phyloP scores from a whole-genome alignment of 208 protist species.

The Naegleria fowleri region DNA sequence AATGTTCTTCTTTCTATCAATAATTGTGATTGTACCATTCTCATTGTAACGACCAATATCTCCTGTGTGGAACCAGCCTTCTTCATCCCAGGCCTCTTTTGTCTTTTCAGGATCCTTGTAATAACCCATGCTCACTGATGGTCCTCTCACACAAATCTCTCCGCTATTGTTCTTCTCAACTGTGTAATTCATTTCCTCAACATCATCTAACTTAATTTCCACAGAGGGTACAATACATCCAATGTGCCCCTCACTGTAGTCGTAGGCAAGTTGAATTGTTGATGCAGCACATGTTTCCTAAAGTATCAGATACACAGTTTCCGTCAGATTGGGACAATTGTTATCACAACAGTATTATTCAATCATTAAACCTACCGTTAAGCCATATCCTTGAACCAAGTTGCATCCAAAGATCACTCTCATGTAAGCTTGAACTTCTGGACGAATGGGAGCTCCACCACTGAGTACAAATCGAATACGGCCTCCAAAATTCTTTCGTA shows the following conservation, averaged over 20 bases:
- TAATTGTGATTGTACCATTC: constrained; percentile 60
- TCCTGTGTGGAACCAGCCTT: constrained; percentile 72
- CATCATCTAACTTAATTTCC: constrained; percentile 61
- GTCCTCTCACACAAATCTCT: constrained; percentile 58
- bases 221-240: constrained; percentile 25
- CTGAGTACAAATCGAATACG: constrained; percentile 21
- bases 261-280: not conserved
- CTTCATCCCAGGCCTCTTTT: constrained; percentile 49
- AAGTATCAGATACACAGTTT: too few relatives aligned
- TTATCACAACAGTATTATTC: constrained; percentile 17
- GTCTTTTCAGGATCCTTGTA: constrained; percentile 42
- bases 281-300: constrained; percentile 3
- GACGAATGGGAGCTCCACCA: constrained; percentile 31
- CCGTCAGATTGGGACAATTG: constrained; percentile 9
- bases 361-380: constrained; percentile 21
- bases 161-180: constrained; percentile 39
- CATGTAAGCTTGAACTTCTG: constrained; percentile 31
- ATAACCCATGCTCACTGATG: constrained; percentile 55
- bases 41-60: constrained; percentile 55
- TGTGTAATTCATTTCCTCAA: constrained; percentile 67
- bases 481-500: constrained; percentile 29
- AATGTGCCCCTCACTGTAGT: constrained; percentile 32
- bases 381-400: constrained; percentile 59
- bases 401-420: constrained; percentile 10
- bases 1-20: constrained; percentile 76